Percentiles rank a stretch among this genome's conserved stretches.
Evolutionary conservation across 179 eudicot species (phyloP).

Genomic region (Sideroxylon spinosum): DNA sequence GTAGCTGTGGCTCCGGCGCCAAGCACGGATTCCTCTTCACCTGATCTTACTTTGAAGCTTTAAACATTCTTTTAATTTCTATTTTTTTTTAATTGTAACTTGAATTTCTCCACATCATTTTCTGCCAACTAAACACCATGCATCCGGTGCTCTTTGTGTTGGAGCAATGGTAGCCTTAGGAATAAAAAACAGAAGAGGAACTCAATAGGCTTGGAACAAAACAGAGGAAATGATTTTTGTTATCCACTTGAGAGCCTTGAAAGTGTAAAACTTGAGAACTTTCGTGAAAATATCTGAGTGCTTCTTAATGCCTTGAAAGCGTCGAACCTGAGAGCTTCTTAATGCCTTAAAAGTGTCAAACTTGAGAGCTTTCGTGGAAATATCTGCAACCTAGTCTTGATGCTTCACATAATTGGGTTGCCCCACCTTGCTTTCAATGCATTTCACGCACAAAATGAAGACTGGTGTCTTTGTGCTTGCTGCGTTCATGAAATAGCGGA

Average conservation of each 20-base stretch:
- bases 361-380: not conserved
- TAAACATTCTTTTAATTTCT: not conserved
- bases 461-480: not conserved
- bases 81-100: not conserved
- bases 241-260: too few relatives aligned
- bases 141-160: not conserved
- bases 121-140: not conserved
- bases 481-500: not conserved
- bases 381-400: not conserved
- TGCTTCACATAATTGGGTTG: not conserved
- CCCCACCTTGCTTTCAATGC: not conserved
- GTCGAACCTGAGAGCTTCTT: not conserved
- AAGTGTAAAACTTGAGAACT: too few relatives aligned
- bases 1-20: conserved; percentile 12
- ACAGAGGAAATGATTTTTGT: too few relatives aligned
- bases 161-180: too few relatives aligned
- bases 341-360: not conserved
- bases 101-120: not conserved
- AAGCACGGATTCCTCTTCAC: conserved; percentile 21
- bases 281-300: too few relatives aligned
- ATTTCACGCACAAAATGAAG: not conserved
- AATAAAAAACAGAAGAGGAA: too few relatives aligned
- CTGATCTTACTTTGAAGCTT: conserved; percentile 25
- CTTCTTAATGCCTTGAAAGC: not conserved
- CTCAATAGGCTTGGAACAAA: too few relatives aligned